Conservation (phyloP, 225 moss, liverwort and hornwort species). For the Ulota crispa region DNA sequence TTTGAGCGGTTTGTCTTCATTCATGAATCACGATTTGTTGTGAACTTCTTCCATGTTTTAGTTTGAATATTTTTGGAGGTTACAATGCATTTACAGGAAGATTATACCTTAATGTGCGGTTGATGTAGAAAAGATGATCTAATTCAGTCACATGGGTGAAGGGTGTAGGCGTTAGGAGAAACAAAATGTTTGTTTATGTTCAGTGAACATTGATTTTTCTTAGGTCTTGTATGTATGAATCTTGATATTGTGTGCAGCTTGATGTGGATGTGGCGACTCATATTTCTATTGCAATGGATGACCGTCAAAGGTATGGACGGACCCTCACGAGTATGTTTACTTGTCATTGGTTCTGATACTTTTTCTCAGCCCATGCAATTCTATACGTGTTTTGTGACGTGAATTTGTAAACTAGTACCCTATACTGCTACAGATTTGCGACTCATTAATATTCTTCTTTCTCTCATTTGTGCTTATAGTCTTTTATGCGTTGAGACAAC, state of each 20-base stretch:
- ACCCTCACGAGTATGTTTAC: neutral
- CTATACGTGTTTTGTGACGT: neutral
- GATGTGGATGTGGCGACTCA: slow-evolving; percentile 92
- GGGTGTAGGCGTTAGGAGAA: no score
- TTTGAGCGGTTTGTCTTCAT: no score
- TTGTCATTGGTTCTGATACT: slow-evolving; percentile 1
- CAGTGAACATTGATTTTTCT: no score
- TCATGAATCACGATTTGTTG: neutral
- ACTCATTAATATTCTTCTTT: no score
- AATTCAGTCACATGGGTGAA: neutral
- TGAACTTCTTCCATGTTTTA: neutral
- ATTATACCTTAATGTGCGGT: neutral
- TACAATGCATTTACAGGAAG: neutral
- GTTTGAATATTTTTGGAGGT: no score
- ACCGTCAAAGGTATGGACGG: slow-evolving; percentile 50
- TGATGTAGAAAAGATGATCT: neutral
- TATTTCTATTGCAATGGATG: slow-evolving; percentile 56
- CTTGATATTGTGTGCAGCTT: slow-evolving; percentile 46
- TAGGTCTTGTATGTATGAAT: no score
- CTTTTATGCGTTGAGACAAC: slow-evolving; percentile 81
- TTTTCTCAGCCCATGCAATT: neutral
- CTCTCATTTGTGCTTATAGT: slow-evolving; percentile 37
- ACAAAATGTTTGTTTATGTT: no score
- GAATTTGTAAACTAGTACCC: no score
- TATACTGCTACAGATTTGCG: no score